phyloP scores from a whole-genome alignment of 2,329 filamentous ascomycete genomes.

The Fusarium austroafricanum region DNA sequence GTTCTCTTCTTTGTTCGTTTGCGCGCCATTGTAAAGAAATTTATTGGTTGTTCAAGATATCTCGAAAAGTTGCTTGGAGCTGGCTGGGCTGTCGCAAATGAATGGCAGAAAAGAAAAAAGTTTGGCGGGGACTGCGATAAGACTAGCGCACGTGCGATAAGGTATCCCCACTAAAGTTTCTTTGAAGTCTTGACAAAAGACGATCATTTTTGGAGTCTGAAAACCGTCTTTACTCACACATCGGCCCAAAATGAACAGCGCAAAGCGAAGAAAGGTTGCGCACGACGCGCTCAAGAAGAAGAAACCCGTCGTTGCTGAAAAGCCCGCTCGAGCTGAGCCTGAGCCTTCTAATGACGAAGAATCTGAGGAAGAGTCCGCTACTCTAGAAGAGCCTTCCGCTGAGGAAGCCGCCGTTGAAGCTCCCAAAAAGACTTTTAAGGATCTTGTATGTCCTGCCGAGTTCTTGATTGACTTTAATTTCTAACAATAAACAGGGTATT shows the following conservation, averaged over 20 bases:
- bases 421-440: constrained; percentile 75
- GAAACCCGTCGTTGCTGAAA: constrained; percentile 20
- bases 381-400: constrained; percentile 49
- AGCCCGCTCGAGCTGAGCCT: constrained; percentile 24
- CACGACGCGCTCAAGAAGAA: constrained; percentile 45
- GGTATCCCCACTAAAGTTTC: constrained; percentile 50
- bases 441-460: constrained; percentile 60
- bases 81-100: constrained; percentile 38
- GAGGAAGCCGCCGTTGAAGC: constrained; percentile 49
- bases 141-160: constrained; percentile 49
- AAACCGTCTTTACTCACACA: not conserved
- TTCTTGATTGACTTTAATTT: not conserved
- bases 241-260: constrained; percentile 49
- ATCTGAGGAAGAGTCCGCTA: constrained; percentile 51
- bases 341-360: constrained; percentile 23
- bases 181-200: constrained; percentile 12
- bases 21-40: constrained; percentile 73
- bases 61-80: constrained; percentile 21
- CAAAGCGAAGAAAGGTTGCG: constrained; percentile 58
- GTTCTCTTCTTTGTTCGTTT: constrained; percentile 89
- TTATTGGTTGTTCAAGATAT: constrained; percentile 15
- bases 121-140: constrained; percentile 52
- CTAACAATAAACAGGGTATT: constrained; percentile 69
- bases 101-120: constrained; percentile 50
- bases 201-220: constrained; percentile 11